Conservation (phyloP, 805 yeast species). For the Brettanomyces sp. region DNA sequence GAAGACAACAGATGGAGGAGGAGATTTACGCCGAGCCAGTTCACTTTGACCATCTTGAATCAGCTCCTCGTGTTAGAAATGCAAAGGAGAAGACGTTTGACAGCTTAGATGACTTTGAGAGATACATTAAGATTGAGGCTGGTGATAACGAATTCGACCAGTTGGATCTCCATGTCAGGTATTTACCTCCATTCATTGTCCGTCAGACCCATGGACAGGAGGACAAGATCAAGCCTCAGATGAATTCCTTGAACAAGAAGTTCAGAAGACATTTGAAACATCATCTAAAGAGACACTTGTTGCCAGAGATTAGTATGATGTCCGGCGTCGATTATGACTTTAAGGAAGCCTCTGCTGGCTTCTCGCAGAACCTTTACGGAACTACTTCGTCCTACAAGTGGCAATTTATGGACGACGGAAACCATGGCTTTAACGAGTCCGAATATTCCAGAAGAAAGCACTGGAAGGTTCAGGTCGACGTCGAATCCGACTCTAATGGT, state of each 20-base stretch:
- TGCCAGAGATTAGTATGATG: slow-evolving; percentile 54
- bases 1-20: slow-evolving; percentile 11
- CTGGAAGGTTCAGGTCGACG: slow-evolving; percentile 56
- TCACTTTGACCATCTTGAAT: slow-evolving; percentile 20
- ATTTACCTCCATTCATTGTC: slow-evolving; percentile 67
- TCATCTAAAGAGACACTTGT: slow-evolving; percentile 61
- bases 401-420: slow-evolving; percentile 51
- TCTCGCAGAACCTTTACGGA: slow-evolving; percentile 33
- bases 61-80: slow-evolving; percentile 21
- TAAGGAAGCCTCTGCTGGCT: slow-evolving; percentile 38
- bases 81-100: slow-evolving; percentile 40
- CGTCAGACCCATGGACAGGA: slow-evolving; percentile 59
- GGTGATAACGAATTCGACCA: slow-evolving; percentile 70
- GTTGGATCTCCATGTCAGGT: slow-evolving; percentile 55
- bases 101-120: slow-evolving; percentile 51
- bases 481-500: slow-evolving; percentile 55
- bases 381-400: slow-evolving; percentile 43
- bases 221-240: slow-evolving; percentile 63
- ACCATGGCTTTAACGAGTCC: slow-evolving; percentile 43
- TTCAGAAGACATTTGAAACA: slow-evolving; percentile 68
- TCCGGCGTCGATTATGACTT: slow-evolving; percentile 41
- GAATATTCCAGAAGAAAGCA: slow-evolving; percentile 42
- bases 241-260: slow-evolving; percentile 62
- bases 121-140: slow-evolving; percentile 58
- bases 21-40: slow-evolving; percentile 19